phyloP scores from a whole-genome alignment of 2,329 filamentous ascomycete species.

The Colletotrichum endophyticum region DNA sequence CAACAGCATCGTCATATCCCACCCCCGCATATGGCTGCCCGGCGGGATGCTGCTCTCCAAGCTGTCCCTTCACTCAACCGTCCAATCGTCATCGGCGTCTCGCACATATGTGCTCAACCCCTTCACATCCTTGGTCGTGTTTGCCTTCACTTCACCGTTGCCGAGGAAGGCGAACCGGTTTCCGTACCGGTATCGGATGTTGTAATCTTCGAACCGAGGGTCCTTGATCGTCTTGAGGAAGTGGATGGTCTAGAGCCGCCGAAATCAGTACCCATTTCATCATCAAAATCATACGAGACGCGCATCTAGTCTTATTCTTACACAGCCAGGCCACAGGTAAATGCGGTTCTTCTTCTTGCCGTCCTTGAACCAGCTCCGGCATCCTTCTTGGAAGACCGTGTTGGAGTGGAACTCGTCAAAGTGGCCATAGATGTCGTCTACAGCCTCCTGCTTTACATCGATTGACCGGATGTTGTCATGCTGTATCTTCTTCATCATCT shows the following conservation, averaged over 20 bases:
- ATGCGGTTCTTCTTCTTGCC: conserved; percentile 36
- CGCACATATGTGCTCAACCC: conserved; percentile 49
- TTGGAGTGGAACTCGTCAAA: conserved; percentile 35
- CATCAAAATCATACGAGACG: not conserved
- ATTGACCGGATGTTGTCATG: conserved; percentile 37
- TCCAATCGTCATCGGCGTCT: conserved; percentile 47
- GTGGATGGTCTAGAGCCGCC: conserved; percentile 31
- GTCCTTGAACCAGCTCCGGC: conserved; percentile 39
- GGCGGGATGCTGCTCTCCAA: not conserved
- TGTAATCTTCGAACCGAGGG: conserved; percentile 35
- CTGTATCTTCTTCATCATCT: conserved; percentile 44
- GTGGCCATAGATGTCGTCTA: conserved; percentile 36
- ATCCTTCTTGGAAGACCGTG: conserved; percentile 37
- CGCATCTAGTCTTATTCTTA: conserved; percentile 25
- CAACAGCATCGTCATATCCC: not conserved
- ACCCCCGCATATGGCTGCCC: not conserved
- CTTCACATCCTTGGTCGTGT: conserved; percentile 38
- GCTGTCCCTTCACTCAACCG: conserved; percentile 39
- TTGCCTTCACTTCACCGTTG: conserved; percentile 50
- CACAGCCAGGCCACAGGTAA: conserved; percentile 34
- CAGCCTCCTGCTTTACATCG: conserved; percentile 37
- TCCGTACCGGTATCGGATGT: conserved; percentile 35
- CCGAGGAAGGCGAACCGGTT: conserved; percentile 43
- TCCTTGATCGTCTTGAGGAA: conserved; percentile 41
- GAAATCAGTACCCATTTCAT: not conserved